Conservation (phyloP, 768 basidiomycete genomes). For the Pholiota molesta region DNA sequence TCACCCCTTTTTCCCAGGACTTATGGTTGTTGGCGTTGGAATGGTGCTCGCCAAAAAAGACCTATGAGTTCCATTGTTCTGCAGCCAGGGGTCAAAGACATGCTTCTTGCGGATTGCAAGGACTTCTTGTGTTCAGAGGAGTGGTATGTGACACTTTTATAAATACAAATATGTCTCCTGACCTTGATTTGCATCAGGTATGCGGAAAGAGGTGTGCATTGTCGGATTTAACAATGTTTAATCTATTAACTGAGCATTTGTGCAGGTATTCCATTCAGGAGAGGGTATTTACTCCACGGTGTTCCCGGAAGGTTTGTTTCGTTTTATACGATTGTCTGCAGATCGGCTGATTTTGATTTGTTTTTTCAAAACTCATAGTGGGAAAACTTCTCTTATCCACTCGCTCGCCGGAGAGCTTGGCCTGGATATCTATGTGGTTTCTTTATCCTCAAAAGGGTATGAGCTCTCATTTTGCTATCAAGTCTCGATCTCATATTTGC, state of each 20-base stretch:
- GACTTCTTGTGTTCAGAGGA: conserved; percentile 85
- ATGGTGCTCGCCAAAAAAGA: conserved; percentile 84
- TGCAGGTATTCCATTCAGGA: conserved; percentile 83
- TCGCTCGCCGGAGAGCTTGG: conserved; percentile 84
- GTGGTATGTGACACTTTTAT: conserved; percentile 56
- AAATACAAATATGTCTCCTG: conserved; percentile 18
- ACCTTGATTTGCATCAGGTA: conserved; percentile 55
- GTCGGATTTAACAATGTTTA: conserved; percentile 11
- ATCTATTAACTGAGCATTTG: neutral
- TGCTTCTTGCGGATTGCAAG: conserved; percentile 85
- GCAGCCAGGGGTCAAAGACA: conserved; percentile 88
- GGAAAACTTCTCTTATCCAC: conserved; percentile 86
- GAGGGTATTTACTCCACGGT: conserved; percentile 84
- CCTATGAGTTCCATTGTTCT: conserved; percentile 93
- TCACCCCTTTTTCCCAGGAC: conserved; percentile 41
- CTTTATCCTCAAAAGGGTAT: conserved; percentile 85
- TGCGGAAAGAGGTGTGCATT: conserved; percentile 77
- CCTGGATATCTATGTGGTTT: conserved; percentile 91
- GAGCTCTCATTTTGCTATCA: conserved; percentile 20
- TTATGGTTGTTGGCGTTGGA: conserved; percentile 85
- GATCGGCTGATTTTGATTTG: conserved; percentile 6
- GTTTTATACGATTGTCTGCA: conserved; percentile 3
- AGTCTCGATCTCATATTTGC: conserved; percentile 12
- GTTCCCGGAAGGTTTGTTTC: conserved; percentile 76
- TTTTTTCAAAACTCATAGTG: conserved; percentile 42